Conservation (phyloP, 1,139 yeast genomes). For the Lodderomyces jiufengensis region DNA sequence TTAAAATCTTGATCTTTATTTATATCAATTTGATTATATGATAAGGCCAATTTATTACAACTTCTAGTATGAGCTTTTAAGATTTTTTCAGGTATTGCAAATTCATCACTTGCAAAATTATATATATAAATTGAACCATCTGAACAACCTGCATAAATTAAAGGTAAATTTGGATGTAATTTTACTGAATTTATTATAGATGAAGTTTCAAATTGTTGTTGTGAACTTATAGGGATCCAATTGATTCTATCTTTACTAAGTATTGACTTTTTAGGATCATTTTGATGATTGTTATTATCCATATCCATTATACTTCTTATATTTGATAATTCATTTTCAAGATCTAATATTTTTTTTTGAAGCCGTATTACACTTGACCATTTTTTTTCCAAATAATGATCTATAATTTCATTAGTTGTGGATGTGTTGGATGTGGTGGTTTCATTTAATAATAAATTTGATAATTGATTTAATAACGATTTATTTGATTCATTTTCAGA, state of each 20-base stretch:
- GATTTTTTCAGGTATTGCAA: slow-evolving; percentile 62
- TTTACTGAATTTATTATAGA: slow-evolving; percentile 61
- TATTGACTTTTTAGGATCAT: slow-evolving; percentile 6
- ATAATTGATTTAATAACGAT: slow-evolving; percentile 12
- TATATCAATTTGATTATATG: slow-evolving; percentile 13
- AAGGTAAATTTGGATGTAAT: slow-evolving; percentile 71
- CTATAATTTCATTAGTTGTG: slow-evolving; percentile 25
- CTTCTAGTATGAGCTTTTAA: slow-evolving; percentile 76
- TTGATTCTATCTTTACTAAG: slow-evolving; percentile 37
- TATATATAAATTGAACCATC: slow-evolving; percentile 76
- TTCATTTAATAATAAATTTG: slow-evolving; percentile 14
- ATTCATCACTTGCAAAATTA: slow-evolving; percentile 57
- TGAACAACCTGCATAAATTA: slow-evolving; percentile 63
- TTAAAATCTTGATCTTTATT: slow-evolving; percentile 4
- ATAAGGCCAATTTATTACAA: slow-evolving; percentile 61
- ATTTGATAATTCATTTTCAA: slow-evolving; percentile 41
- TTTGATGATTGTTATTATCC: slow-evolving; percentile 20
- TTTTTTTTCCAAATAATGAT: slow-evolving; percentile 69
- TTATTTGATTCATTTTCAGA: slow-evolving; percentile 10
- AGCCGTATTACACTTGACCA: slow-evolving; percentile 85
- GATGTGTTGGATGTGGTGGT: slow-evolving; percentile 13
- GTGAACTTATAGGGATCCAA: slow-evolving; percentile 69
- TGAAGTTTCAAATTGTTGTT: slow-evolving; percentile 48
- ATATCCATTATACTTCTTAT: slow-evolving; percentile 39
- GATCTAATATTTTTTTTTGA: slow-evolving; percentile 69